These are phyloP conservation scores for Nakataea oryzae DNA, from an alignment of 2,329 filamentous ascomycete species.

Conservation along the genomic window DNA sequence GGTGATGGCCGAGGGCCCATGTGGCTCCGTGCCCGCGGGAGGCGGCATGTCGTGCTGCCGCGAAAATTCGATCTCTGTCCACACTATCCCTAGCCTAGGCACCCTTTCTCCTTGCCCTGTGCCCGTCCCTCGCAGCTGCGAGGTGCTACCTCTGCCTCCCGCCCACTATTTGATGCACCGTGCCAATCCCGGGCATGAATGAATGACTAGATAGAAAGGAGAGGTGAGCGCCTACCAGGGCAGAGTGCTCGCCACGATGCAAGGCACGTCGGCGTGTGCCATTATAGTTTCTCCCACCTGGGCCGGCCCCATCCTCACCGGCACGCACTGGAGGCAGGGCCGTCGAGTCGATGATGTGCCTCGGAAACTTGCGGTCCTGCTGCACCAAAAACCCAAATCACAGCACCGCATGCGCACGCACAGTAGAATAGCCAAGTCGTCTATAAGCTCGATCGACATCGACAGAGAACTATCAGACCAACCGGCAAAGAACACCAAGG, in stretches of 20 bases:
- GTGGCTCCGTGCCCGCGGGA: not conserved
- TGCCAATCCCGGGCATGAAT: not conserved
- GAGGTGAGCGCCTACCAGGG: too few species aligned
- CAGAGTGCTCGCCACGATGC: not conserved
- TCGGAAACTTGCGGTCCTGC: not conserved
- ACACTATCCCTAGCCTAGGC: too few species aligned
- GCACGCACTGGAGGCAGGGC: not conserved
- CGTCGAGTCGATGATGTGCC: not conserved
- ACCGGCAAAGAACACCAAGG: not conserved
- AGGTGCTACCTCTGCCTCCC: too few species aligned
- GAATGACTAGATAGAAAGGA: too few species aligned
- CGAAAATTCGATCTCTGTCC: not conserved
- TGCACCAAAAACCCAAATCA: not conserved
- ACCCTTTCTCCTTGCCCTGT: not conserved
- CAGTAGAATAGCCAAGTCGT: not conserved
- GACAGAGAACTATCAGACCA: not conserved
- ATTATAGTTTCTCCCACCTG: not conserved
- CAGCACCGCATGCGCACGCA: too few species aligned
- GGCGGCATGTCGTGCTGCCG: not conserved
- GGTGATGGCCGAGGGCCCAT: not conserved
- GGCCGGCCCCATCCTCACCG: too few species aligned
- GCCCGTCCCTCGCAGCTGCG: too few species aligned
- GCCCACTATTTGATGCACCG: not conserved
- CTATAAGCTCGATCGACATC: not conserved
- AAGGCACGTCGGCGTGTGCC: not conserved